Evolutionary conservation across 1,284 basidiomycete species (phyloP).

Genomic region (Cystobasidium pallidum): DNA sequence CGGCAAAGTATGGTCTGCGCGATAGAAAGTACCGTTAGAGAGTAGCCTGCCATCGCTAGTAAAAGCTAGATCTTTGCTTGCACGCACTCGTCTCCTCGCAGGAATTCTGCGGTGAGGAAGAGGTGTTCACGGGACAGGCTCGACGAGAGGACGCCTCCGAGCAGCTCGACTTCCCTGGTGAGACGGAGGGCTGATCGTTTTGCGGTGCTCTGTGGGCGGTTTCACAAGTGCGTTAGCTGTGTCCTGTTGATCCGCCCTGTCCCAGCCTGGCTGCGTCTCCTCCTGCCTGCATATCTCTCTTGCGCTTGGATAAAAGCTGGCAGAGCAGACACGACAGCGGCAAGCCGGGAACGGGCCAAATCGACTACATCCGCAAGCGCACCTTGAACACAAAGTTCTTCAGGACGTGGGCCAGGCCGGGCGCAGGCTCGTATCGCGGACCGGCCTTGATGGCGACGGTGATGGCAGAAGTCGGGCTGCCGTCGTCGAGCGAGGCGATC

Average conservation of each 20-base stretch:
- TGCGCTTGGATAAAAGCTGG: too few relatives aligned
- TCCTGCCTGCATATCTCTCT: conserved; percentile 14
- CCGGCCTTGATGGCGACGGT: conserved; percentile 90
- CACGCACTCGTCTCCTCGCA: conserved; percentile 93
- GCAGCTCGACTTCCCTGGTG: conserved; percentile 88
- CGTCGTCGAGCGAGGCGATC: conserved; percentile 76
- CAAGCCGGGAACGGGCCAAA: not conserved
- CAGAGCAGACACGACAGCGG: too few relatives aligned
- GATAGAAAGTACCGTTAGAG: not conserved
- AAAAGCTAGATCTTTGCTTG: conserved; percentile 20
- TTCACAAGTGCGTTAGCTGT: not conserved
- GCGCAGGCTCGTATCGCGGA: conserved; percentile 78
- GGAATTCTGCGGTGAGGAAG: conserved; percentile 89
- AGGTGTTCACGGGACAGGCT: conserved; percentile 87
- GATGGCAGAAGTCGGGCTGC: conserved; percentile 75
- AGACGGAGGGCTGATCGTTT: conserved; percentile 87
- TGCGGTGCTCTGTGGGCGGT: conserved; percentile 67
- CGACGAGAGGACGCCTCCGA: conserved; percentile 88
- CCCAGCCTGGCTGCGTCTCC: not conserved
- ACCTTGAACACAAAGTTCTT: conserved; percentile 99
- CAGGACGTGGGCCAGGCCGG: conserved; percentile 85
- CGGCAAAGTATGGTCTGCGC: conserved; percentile 78
- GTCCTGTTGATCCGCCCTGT: not conserved
- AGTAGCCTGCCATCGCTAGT: not conserved
- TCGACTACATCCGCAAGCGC: conserved; percentile 14